Evolutionary conservation across 2,329 filamentous ascomycete species (phyloP), one percentile per base, ranked within the genome.

Genomic region (Colletotrichum navitas): DNA sequence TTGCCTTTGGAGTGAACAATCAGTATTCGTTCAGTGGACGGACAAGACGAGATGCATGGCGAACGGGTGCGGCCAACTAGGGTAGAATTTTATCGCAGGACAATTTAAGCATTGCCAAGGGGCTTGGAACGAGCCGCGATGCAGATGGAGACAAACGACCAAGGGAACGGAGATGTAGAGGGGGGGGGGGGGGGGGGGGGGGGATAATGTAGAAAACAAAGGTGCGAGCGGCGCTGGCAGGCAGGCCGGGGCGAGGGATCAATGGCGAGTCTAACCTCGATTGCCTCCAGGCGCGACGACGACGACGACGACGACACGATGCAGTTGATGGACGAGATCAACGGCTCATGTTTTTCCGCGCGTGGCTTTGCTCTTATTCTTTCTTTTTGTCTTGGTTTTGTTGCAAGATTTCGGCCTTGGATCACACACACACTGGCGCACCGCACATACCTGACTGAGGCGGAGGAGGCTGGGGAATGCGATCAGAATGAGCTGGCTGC

Each of bases 391-490:
- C n/a, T 71, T 63, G 36, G 45, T 51, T 62, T 71, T 68, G 68
- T 63, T 71, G 68, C 45, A 71, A 68, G 65, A 47, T 59, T 68
- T 54, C 36, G 34, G 36, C 61, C 61, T 54, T 60, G 68, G 65
- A 71, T 70, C 66, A 72, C 66, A 74, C 67, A 62, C 60, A 72
- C 32, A 63, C 63, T 68, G 56, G 70, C 70, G 70, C 70, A 72
- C 70, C 39, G 67, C n/a, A 71, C 82, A 79, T 83, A 86, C 84
- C 83, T 80, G 83, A 82, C 74, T 83, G 82, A 73, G 82, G 81
- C 71, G 80, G 82, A 72, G 81, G 81, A 76, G 82, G 83, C 76
- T 84, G 84, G 73, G 82, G 82, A 73, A 83, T 83, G 72, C 81
- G 81, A 74, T 82, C 81, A 73, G 79, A 74, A 71, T 80, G 81